Evolutionary conservation across 805 yeast species (phyloP), one percentile per base, ranked within the genome.

Genomic region (Ogataea pini): DNA sequence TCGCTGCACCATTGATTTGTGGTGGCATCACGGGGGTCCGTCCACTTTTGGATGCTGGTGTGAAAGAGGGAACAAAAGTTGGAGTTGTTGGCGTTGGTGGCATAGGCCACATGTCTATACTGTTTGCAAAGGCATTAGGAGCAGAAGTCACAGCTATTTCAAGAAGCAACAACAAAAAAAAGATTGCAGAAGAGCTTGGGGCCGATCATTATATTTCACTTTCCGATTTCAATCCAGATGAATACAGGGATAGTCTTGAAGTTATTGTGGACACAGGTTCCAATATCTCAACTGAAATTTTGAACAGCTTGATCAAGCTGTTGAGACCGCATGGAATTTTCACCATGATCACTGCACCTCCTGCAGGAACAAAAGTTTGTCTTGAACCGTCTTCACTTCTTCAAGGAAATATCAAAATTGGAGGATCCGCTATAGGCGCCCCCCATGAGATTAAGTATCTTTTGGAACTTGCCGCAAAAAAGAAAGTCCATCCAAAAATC

Each of bases 11-110:
- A 44, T 69, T 86, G 69, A 68, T 85, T 70, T 86, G 92, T 72
- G 92, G 89, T 48, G 92, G 92, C 46, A 70, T 83, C 62, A 86
- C 92, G 10, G 83, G 80, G 10, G 85, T 70, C 69, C 76, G 87
- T 4, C 92, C 92, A 47, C 65, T 86, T 56, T 71, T 76, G 49
- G 73, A 83, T 64, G 71, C 72, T 47, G 72, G 74, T 16, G 59
- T 52, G 34, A 36, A 19, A 9, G 42, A 43, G 16, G 57, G 57
- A 37, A 71, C 71, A 38, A 73, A 68, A 38, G 83, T 83, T 44
- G 87, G 84, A 36, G 67, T 83, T 48, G 74, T 78, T 49, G 87
- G 86, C 46, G 73, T 83, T 50, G 88, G 88, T 44, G 88, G 88
- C 27, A 72, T 83, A 47, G 88, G 88, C 41, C 84, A 80, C 69